Percentiles rank a stretch among this genome's conserved stretches.
These are phyloP conservation scores for Hypoxylon perforatum DNA, from an alignment of 495 filamentous ascomycete species.

Conservation along the genomic window DNA sequence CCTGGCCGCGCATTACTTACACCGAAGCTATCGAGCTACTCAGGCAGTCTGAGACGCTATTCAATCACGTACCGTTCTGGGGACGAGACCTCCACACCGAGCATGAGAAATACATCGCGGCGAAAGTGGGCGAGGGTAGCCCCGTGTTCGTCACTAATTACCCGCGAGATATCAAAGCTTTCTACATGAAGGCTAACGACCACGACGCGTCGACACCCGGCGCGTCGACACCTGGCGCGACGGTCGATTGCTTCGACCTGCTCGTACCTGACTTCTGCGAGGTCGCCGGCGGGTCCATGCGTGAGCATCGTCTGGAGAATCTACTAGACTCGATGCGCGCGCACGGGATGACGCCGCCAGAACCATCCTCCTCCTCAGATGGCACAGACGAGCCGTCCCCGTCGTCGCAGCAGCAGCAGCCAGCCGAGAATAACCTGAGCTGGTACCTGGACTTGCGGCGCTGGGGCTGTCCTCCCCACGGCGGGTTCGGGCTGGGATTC, in stretches of 20 bases:
- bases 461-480: slow-evolving; percentile 95
- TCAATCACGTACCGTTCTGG: slow-evolving; percentile 76
- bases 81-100: slow-evolving; percentile 84
- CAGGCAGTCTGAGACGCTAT: slow-evolving; percentile 68
- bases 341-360: slow-evolving; percentile 52
- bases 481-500: slow-evolving; percentile 94
- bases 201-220: slow-evolving; percentile 28
- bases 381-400: slow-evolving; percentile 2
- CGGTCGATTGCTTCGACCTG: slow-evolving; percentile 95
- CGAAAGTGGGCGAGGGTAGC: slow-evolving; percentile 65
- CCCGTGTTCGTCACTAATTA: slow-evolving; percentile 97
- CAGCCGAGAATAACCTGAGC: slow-evolving; percentile 66
- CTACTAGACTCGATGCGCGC: slow-evolving; percentile 79
- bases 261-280: slow-evolving; percentile 90
- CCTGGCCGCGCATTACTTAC: slow-evolving; percentile 90
- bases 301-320: slow-evolving; percentile 82
- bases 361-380: slow-evolving; percentile 11
- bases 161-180: slow-evolving; percentile 85
- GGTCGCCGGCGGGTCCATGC: slow-evolving; percentile 90
- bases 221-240: slow-evolving; percentile 60
- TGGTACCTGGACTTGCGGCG: slow-evolving; percentile 97
- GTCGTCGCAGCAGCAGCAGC: too few species aligned
- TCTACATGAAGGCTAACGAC: slow-evolving; percentile 79
- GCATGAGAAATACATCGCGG: slow-evolving; percentile 90
- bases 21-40: slow-evolving; percentile 77